phyloP scores from a whole-genome alignment of 768 basidiomycete species.

The Naganishia randhawae region DNA sequence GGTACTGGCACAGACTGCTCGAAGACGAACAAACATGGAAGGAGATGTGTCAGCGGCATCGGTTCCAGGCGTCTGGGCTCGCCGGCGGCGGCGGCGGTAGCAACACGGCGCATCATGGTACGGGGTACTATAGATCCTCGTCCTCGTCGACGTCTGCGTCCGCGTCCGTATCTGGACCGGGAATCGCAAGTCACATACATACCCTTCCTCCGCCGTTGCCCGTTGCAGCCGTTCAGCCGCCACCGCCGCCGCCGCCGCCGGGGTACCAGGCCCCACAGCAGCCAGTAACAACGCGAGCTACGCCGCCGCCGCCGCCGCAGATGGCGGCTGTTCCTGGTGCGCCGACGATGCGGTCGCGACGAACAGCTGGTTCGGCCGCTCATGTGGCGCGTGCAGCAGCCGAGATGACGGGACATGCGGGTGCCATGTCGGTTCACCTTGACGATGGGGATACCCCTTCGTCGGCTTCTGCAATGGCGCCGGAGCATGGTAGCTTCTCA shows the following conservation, averaged over 20 bases:
- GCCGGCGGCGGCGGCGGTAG: neutral
- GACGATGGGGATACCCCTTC: constrained; percentile 11
- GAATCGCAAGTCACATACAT: too few species aligned
- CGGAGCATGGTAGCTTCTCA: too few species aligned
- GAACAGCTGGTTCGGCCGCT: neutral
- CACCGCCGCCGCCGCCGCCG: neutral
- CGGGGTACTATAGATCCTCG: neutral
- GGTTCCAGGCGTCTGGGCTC: constrained; percentile 48
- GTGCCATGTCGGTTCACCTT: neutral
- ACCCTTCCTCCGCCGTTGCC: neutral
- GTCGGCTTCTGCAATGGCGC: too few species aligned
- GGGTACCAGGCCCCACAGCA: neutral
- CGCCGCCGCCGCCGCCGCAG: neutral
- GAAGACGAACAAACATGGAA: constrained; percentile 78
- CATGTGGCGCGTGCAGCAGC: neutral
- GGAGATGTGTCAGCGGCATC: constrained; percentile 63
- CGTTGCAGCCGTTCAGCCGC: constrained; percentile 24
- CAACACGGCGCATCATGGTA: neutral
- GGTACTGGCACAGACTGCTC: constrained; percentile 66
- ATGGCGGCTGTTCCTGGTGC: neutral
- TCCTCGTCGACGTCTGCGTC: neutral
- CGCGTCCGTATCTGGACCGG: too few species aligned
- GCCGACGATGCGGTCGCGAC: neutral
- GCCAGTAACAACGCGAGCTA: neutral
- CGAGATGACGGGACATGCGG: neutral